Percentiles rank a stretch among this genome's conserved stretches.
phyloP scores from a whole-genome alignment of 2,329 filamentous ascomycete genomes.

The Aspergillus proliferans region DNA sequence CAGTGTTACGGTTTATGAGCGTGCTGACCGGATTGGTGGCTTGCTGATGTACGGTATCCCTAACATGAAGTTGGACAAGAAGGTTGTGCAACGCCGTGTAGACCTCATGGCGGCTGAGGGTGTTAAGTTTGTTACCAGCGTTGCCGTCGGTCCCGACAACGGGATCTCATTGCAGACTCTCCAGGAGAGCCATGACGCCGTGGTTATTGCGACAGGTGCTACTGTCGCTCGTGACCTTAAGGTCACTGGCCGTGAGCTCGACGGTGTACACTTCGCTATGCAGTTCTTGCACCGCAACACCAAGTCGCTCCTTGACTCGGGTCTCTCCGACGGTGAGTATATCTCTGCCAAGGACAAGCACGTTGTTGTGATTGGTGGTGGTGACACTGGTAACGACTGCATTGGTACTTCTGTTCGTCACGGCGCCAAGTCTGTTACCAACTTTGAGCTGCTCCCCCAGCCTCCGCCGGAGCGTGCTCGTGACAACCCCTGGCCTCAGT shows the following conservation, averaged over 20 bases:
- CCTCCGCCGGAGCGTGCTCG: conserved; percentile 82
- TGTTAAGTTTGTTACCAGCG: conserved; percentile 70
- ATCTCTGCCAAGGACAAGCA: conserved; percentile 94
- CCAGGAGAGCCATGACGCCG: conserved; percentile 68
- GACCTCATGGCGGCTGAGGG: conserved; percentile 93
- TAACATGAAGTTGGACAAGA: conserved; percentile 99
- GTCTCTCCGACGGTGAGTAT: conserved; percentile 74
- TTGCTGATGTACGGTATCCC: conserved; percentile 97
- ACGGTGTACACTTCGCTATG: conserved; percentile 95
- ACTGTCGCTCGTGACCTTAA: conserved; percentile 90
- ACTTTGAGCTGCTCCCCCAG: conserved; percentile 93
- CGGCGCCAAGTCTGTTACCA: conserved; percentile 89
- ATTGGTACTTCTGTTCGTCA: conserved; percentile 95
- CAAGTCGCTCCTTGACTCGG: conserved; percentile 90
- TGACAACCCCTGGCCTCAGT: conserved; percentile 98
- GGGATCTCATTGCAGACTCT: conserved; percentile 64
- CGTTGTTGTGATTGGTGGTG: conserved; percentile 93
- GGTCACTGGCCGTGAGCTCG: conserved; percentile 78
- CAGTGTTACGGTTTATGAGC: conserved; percentile 83
- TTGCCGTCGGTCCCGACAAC: conserved; percentile 69
- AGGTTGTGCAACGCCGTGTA: conserved; percentile 87
- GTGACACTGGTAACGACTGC: conserved; percentile 96
- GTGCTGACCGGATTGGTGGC: conserved; percentile 81
- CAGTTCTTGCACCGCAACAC: conserved; percentile 96
- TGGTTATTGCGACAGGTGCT: conserved; percentile 85